These are phyloP conservation scores for Podospora conica DNA, from an alignment of 495 filamentous ascomycete species.

Conservation along the genomic window DNA sequence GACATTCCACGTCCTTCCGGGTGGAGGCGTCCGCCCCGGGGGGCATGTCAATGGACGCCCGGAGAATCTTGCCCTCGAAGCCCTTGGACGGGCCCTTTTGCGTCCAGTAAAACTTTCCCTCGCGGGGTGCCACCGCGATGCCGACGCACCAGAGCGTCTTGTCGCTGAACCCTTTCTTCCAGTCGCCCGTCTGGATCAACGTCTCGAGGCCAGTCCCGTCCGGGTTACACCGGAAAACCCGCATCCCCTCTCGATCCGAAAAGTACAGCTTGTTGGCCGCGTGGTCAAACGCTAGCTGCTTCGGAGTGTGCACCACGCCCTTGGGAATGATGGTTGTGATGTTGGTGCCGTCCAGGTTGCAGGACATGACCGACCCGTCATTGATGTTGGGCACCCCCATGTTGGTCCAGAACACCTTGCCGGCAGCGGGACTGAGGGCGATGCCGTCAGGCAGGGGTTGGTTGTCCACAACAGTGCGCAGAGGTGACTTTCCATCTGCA, in stretches of 20 bases:
- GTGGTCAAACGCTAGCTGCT: conserved; percentile 40
- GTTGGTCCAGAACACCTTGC: conserved; percentile 49
- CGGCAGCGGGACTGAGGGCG: conserved; percentile 28
- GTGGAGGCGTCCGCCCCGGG: conserved; percentile 9
- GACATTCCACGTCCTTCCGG: conserved; percentile 35
- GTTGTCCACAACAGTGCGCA: conserved; percentile 16
- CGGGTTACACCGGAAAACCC: conserved; percentile 40
- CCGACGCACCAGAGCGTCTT: conserved; percentile 49
- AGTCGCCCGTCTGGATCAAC: conserved; percentile 34
- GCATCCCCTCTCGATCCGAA: conserved; percentile 50
- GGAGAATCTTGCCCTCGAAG: conserved; percentile 41
- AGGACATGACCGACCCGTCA: conserved; percentile 42
- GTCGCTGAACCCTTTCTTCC: conserved; percentile 21
- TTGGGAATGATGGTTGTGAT: conserved; percentile 27
- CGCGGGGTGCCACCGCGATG: conserved; percentile 34
- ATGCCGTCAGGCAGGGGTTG: conserved; percentile 45
- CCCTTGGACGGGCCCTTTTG: conserved; percentile 50
- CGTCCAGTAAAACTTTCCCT: conserved; percentile 49
- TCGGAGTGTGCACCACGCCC: conserved; percentile 46
- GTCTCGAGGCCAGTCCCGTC: conserved; percentile 43
- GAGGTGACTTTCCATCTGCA: conserved; percentile 19
- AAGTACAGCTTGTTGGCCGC: conserved; percentile 39
- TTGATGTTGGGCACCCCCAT: conserved; percentile 32
- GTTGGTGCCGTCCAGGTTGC: conserved; percentile 39
- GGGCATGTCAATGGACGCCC: conserved; percentile 33